Evolutionary conservation across 371 early-diverging fungal species (phyloP).

Genomic region (Umbelopsis sp.): DNA sequence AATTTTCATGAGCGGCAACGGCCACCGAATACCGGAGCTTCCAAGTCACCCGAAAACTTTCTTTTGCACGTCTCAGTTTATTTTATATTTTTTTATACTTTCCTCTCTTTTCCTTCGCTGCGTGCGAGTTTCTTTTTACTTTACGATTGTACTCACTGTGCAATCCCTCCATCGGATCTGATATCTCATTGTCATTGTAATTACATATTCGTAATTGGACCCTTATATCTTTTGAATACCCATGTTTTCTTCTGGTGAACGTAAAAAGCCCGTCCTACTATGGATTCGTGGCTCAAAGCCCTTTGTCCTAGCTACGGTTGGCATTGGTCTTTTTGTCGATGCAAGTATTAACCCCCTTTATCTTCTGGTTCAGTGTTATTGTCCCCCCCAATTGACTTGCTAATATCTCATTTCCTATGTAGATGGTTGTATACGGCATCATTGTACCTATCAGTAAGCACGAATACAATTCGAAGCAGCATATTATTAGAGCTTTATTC

Average conservation of each 20-base stretch:
- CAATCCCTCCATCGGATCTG: too few species aligned
- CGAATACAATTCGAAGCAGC: too few species aligned
- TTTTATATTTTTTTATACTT: too few species aligned
- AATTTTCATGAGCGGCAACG: too few species aligned
- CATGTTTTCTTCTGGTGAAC: not conserved
- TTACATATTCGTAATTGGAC: not conserved
- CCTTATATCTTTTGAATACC: not conserved
- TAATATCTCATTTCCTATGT: slow-evolving; percentile 20
- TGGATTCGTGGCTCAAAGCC: slow-evolving; percentile 30
- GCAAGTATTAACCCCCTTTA: not conserved
- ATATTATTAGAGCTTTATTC: not conserved
- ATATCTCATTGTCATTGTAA: not conserved
- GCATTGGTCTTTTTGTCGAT: slow-evolving; percentile 38
- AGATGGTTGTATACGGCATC: slow-evolving; percentile 74
- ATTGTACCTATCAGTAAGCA: slow-evolving; percentile 69
- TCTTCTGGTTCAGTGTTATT: not conserved
- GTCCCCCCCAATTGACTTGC: not conserved
- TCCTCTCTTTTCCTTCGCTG: too few species aligned
- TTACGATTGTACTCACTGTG: too few species aligned
- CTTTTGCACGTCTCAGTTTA: too few species aligned
- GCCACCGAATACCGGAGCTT: too few species aligned
- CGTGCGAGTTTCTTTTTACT: too few species aligned
- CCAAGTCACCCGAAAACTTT: too few species aligned
- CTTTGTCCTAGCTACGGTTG: slow-evolving; percentile 37
- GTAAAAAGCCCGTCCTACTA: slow-evolving; percentile 29